These are phyloP conservation scores for Chlamydomonas sphaeroides DNA, from an alignment of 139 green algal genomes.

Conservation along the genomic window DNA sequence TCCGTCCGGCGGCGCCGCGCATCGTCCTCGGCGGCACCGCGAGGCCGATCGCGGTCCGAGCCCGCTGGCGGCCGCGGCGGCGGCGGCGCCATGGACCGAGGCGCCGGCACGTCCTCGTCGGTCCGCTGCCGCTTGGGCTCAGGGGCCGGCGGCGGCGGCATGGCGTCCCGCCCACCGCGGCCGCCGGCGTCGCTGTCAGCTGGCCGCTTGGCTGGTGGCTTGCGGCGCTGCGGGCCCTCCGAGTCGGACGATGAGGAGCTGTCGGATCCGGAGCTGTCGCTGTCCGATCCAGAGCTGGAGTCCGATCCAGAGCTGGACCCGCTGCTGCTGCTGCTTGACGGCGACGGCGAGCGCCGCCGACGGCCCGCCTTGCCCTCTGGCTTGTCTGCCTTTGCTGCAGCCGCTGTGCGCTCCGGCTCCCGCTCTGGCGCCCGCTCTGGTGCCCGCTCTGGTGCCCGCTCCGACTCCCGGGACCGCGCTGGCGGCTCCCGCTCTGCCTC, in stretches of 20 bases:
- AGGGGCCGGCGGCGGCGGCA: background rate
- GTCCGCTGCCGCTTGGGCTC: slow-evolving; percentile 18
- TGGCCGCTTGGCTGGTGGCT: background rate
- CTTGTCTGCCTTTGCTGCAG: background rate
- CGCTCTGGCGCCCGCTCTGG: background rate
- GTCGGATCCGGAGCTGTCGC: slow-evolving; percentile 12
- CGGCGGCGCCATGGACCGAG: slow-evolving; percentile 1
- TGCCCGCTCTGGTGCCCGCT: background rate
- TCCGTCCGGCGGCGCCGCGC: background rate
- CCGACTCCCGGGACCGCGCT: background rate
- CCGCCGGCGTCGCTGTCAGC: background rate
- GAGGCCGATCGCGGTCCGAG: background rate
- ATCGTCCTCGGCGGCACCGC: background rate
- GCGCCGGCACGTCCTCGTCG: background rate
- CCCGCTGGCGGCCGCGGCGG: background rate
- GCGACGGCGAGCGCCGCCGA: background rate
- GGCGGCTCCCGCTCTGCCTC: background rate
- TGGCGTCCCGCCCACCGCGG: background rate
- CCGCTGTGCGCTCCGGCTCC: too few species aligned
- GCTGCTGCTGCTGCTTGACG: slow-evolving; percentile 21
- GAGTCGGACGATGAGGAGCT: slow-evolving; percentile 7
- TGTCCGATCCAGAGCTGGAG: background rate
- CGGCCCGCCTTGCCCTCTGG: background rate
- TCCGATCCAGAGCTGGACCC: background rate
- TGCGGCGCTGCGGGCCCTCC: background rate